phyloP scores from a whole-genome alignment of 768 basidiomycete species.

The Panellus pusillus region DNA sequence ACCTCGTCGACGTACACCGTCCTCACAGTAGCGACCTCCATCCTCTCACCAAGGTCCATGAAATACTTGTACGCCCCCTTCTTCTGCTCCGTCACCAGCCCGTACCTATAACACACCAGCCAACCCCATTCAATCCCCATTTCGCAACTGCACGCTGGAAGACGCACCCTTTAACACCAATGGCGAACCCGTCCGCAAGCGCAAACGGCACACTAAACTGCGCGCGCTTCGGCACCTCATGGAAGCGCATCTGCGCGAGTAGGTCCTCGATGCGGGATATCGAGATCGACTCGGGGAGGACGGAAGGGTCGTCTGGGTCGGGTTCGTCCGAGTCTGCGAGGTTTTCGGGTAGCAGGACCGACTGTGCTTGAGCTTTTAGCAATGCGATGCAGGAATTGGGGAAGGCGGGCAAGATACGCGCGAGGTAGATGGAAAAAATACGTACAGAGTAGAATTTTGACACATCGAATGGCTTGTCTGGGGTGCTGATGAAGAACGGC shows the following conservation, averaged over 20 bases:
- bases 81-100: conserved; percentile 84
- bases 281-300: conserved; percentile 69
- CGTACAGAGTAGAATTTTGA: conserved; percentile 79
- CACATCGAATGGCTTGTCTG: conserved; percentile 66
- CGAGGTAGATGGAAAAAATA: conserved; percentile 8
- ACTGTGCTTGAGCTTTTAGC: conserved; percentile 37
- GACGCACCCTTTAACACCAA: conserved; percentile 79
- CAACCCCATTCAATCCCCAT: too few species aligned
- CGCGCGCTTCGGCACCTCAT: conserved; percentile 81
- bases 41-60: conserved; percentile 70
- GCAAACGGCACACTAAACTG: conserved; percentile 81
- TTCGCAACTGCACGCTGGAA: background rate
- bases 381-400: too few species aligned
- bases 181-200: conserved; percentile 69
- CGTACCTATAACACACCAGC: conserved; percentile 57
- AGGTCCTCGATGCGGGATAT: conserved; percentile 79
- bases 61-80: conserved; percentile 85
- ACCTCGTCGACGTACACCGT: conserved; percentile 82
- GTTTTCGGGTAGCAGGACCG: conserved; percentile 56
- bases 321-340: conserved; percentile 54
- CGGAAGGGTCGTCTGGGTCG: conserved; percentile 36
- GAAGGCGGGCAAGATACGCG: background rate
- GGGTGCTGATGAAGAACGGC: conserved; percentile 84
- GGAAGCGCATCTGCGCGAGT: conserved; percentile 76
- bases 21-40: conserved; percentile 71